These are phyloP conservation scores for Aspergillus versicolor DNA, from an alignment of 2,329 filamentous ascomycete species.

Conservation along the genomic window DNA sequence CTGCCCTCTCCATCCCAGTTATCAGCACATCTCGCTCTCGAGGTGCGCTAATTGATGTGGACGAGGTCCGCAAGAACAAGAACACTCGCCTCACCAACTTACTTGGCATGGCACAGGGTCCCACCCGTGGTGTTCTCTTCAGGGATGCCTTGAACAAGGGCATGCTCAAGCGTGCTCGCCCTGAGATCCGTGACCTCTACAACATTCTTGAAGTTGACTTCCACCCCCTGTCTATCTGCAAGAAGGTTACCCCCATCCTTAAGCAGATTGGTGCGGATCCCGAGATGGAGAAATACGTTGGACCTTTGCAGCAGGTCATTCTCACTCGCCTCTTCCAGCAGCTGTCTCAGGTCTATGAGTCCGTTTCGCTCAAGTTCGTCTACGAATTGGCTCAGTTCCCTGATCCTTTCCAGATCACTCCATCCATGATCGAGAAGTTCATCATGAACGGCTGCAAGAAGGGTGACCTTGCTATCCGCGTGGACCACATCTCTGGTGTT, in stretches of 20 bases:
- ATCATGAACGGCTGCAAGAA: conserved; percentile 99
- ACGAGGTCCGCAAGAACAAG: conserved; percentile 97
- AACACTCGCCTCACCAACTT: conserved; percentile 96
- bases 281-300: conserved; percentile 96
- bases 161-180: conserved; percentile 84
- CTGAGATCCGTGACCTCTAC: conserved; percentile 95
- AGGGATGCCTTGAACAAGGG: conserved; percentile 95
- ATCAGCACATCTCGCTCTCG: conserved; percentile 97
- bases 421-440: conserved; percentile 96
- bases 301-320: conserved; percentile 96
- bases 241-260: conserved; percentile 97
- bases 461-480: conserved; percentile 91
- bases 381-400: conserved; percentile 93
- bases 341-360: conserved; percentile 97
- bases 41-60: conserved; percentile 92
- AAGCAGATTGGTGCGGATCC: conserved; percentile 88
- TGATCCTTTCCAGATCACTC: conserved; percentile 89
- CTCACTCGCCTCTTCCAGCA: conserved; percentile 98
- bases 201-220: conserved; percentile 99
- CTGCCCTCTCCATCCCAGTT: conserved; percentile 95
- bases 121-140: conserved; percentile 87
- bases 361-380: conserved; percentile 90
- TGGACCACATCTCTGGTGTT: conserved; percentile 92
- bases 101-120: conserved; percentile 85
- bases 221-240: conserved; percentile 96